Conservation (phyloP, 148 eudicot genomes). For the Fagopyrum esculentum region DNA sequence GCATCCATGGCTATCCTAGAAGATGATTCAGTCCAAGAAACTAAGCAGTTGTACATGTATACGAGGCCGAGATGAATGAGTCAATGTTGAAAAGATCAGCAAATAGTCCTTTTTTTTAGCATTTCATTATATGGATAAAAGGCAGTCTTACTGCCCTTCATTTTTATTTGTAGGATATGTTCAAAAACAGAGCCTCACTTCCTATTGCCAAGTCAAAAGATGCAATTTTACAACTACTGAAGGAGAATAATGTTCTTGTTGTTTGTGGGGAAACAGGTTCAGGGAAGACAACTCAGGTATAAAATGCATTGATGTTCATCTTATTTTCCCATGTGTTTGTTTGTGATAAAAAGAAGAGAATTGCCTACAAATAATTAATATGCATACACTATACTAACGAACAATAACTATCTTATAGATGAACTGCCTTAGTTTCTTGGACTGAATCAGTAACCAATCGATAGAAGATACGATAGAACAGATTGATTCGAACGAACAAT, state of each 20-base stretch:
- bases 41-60: too few relatives aligned
- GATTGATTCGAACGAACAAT: too few relatives aligned
- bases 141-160: not conserved
- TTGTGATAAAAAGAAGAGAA: not conserved
- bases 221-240: slow-evolving; percentile 51
- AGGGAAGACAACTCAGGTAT: slow-evolving; percentile 95
- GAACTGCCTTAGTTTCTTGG: too few relatives aligned
- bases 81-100: not conserved
- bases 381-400: not conserved
- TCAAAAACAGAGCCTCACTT: slow-evolving; percentile 72
- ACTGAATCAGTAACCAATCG: too few relatives aligned
- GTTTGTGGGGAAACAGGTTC: slow-evolving; percentile 95
- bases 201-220: slow-evolving; percentile 73
- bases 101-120: not conserved
- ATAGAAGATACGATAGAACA: too few relatives aligned
- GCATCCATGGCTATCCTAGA: too few relatives aligned
- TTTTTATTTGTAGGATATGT: slow-evolving; percentile 46
- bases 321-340: not conserved
- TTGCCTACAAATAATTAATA: not conserved
- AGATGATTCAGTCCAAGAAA: too few relatives aligned
- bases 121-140: not conserved
- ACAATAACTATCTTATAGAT: not conserved
- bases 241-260: slow-evolving; percentile 74
- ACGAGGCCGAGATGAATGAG: not conserved
- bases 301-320: not conserved